Evolutionary conservation across 495 filamentous ascomycete species (phyloP).

Genomic region (Xylaria flabelliformis): DNA sequence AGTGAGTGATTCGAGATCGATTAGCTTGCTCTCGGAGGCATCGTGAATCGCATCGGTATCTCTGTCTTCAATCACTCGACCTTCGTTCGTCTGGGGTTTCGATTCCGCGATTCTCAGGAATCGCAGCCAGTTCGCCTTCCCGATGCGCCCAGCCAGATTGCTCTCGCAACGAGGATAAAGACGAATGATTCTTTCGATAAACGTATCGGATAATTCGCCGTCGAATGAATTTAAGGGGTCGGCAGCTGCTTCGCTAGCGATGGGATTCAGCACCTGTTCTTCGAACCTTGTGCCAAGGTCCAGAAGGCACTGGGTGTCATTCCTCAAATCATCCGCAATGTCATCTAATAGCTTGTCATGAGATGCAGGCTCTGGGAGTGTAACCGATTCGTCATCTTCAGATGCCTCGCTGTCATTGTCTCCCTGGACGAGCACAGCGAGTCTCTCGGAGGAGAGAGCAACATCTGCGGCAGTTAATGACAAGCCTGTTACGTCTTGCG

Average conservation of each 20-base stretch:
- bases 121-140: slow-evolving; percentile 13
- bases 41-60: neutral
- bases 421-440: neutral
- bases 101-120: neutral
- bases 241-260: slow-evolving; percentile 8
- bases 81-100: neutral
- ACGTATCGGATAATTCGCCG: neutral
- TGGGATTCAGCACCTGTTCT: slow-evolving; percentile 8
- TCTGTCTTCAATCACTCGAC: neutral
- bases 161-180: slow-evolving; percentile 17
- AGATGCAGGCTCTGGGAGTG: neutral
- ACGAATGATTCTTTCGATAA: slow-evolving; percentile 9
- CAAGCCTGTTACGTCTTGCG: slow-evolving; percentile 4
- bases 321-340: slow-evolving; percentile 13
- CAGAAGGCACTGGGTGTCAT: slow-evolving; percentile 16
- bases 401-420: slow-evolving; percentile 18
- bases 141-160: slow-evolving; percentile 6
- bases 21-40: neutral
- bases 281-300: slow-evolving; percentile 12
- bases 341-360: neutral
- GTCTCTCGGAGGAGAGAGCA: slow-evolving; percentile 8
- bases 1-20: neutral
- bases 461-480: slow-evolving; percentile 8
- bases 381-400: neutral
- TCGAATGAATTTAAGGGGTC: neutral